phyloP scores from a whole-genome alignment of 352 stramenopile species.

The Phytophthora fragariaefolia region DNA sequence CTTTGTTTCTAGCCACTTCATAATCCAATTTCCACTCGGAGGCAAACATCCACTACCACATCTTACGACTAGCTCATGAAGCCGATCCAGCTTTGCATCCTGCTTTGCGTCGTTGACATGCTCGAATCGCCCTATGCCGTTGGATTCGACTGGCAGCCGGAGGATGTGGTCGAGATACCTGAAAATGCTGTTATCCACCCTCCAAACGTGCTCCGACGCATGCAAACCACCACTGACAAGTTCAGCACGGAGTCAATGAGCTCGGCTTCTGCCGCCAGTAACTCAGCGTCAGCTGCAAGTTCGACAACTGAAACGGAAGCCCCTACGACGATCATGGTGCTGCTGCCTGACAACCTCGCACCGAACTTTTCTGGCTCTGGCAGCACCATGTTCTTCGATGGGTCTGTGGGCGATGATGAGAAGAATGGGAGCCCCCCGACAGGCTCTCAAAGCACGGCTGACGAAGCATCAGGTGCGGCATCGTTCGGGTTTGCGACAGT shows the following conservation, averaged over 20 bases:
- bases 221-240: constrained; percentile 34
- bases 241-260: constrained; percentile 24
- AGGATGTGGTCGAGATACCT: constrained; percentile 35
- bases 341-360: constrained; percentile 58
- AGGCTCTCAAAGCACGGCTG: constrained; percentile 17
- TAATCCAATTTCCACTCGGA: constrained; percentile 37
- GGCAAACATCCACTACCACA: not conserved
- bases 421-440: constrained; percentile 27
- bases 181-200: constrained; percentile 15
- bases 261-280: constrained; percentile 12
- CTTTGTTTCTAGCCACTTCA: constrained; percentile 29
- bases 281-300: constrained; percentile 24
- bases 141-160: constrained; percentile 35
- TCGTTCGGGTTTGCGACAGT: constrained; percentile 22
- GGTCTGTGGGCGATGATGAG: constrained; percentile 24
- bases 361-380: constrained; percentile 50
- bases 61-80: constrained; percentile 33
- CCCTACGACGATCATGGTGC: constrained; percentile 64
- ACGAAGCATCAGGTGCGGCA: constrained; percentile 22
- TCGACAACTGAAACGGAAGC: constrained; percentile 36
- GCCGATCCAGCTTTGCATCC: constrained; percentile 31
- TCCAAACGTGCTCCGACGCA: constrained; percentile 26
- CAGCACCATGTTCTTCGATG: constrained; percentile 52
- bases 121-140: constrained; percentile 21
- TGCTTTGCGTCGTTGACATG: constrained; percentile 23